These are phyloP conservation scores for Fraxinus greggii DNA, from an alignment of 305 asterid species.

Conservation along the genomic window DNA sequence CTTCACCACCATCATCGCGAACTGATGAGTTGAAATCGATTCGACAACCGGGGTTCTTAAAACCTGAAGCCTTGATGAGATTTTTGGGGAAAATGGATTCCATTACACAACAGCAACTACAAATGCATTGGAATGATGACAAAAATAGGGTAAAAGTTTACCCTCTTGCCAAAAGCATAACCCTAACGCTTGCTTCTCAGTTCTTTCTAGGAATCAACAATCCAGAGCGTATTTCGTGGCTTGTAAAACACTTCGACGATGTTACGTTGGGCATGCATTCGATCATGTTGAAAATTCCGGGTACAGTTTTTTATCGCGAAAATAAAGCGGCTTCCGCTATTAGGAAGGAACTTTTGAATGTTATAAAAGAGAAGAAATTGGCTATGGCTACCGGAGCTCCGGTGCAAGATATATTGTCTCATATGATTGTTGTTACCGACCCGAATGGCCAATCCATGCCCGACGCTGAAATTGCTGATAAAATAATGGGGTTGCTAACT, in stretches of 20 bases:
- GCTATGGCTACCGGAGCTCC: slow-evolving; percentile 26
- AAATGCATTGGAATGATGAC: slow-evolving; percentile 27
- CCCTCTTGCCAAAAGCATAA: slow-evolving; percentile 35
- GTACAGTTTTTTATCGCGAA: slow-evolving; percentile 36
- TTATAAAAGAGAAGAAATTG: slow-evolving; percentile 41
- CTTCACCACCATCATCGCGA: not conserved
- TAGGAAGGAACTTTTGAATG: slow-evolving; percentile 32
- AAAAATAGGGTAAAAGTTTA: slow-evolving; percentile 24
- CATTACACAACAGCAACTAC: slow-evolving; percentile 23
- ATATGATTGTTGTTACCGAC: slow-evolving; percentile 36
- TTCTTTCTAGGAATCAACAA: slow-evolving; percentile 37
- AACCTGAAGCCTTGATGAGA: slow-evolving; percentile 42
- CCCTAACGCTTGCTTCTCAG: slow-evolving; percentile 34
- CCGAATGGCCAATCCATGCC: slow-evolving; percentile 29
- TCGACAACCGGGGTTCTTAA: slow-evolving; percentile 47
- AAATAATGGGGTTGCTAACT: slow-evolving; percentile 47
- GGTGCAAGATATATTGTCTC: slow-evolving; percentile 39
- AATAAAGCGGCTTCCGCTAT: slow-evolving; percentile 38
- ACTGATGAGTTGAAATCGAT: slow-evolving; percentile 21
- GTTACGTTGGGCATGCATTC: slow-evolving; percentile 42
- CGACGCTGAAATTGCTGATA: slow-evolving; percentile 41
- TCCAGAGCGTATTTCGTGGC: slow-evolving; percentile 34
- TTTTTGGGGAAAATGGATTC: slow-evolving; percentile 43
- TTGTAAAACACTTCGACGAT: slow-evolving; percentile 36
- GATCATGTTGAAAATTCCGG: slow-evolving; percentile 35